phyloP scores from a whole-genome alignment of 2,329 filamentous ascomycete species.

The Hymenoscyphus linearis region DNA sequence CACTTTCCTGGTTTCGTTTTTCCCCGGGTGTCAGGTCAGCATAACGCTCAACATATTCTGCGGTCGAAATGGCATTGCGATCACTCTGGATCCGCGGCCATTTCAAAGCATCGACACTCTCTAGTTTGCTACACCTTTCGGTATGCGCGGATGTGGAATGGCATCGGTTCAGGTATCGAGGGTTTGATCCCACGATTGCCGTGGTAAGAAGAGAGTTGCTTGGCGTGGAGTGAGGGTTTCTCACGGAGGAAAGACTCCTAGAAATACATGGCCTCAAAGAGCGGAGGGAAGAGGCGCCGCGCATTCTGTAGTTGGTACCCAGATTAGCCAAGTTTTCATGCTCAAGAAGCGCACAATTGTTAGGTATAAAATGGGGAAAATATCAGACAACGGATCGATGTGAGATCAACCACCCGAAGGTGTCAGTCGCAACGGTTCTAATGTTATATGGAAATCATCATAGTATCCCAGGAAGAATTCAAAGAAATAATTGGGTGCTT shows the following conservation, averaged over 20 bases:
- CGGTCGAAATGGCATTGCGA: conserved; percentile 32
- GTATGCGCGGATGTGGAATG: neutral
- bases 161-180: neutral
- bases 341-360: neutral
- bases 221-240: conserved; percentile 2
- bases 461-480: conserved; percentile 19
- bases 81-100: conserved; percentile 48
- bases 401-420: conserved; percentile 47
- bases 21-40: conserved; percentile 33
- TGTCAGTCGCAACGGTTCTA: conserved; percentile 58
- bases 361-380: conserved; percentile 7
- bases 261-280: conserved; percentile 54
- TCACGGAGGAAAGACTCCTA: conserved; percentile 39
- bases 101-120: conserved; percentile 42
- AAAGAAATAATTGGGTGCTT: conserved; percentile 10
- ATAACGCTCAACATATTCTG: conserved; percentile 30
- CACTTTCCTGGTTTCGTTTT: conserved; percentile 14
- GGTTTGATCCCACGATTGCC: neutral
- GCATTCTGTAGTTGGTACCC: conserved; percentile 38
- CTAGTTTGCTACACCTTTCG: conserved; percentile 38
- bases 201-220: neutral
- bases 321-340: conserved; percentile 9
- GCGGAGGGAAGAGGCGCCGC: conserved; percentile 37
- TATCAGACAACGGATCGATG: conserved; percentile 44
- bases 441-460: conserved; percentile 48